A percentile compares a stretch with the other conserved stretches of the same genome.
phyloP scores from a whole-genome alignment of 371 early-diverging fungal genomes.

The Mucor piriformis region DNA sequence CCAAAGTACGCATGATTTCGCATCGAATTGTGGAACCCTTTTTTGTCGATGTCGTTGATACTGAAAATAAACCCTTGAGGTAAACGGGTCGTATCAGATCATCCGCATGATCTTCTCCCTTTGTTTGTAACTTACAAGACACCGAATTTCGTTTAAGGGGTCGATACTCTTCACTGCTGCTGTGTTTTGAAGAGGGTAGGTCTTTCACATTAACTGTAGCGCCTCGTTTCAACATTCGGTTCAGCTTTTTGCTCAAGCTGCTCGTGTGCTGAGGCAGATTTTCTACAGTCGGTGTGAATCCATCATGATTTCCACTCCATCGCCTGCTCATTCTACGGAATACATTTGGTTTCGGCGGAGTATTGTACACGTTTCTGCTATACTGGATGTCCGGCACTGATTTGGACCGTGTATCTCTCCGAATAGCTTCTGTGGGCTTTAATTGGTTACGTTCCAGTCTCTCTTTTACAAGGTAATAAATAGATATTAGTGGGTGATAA shows the following conservation, averaged over 20 bases:
- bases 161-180: neutral
- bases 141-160: neutral
- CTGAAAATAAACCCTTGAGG: conserved; percentile 70
- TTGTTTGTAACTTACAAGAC: neutral
- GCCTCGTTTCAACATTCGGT: conserved; percentile 14
- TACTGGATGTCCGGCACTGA: too few relatives aligned
- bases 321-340: neutral
- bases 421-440: too few relatives aligned
- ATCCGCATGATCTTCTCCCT: conserved; percentile 23
- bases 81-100: conserved; percentile 63
- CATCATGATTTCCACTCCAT: neutral
- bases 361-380: too few relatives aligned
- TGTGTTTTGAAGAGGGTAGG: conserved; percentile 11
- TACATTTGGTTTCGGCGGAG: neutral
- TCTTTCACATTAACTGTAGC: conserved; percentile 9
- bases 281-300: neutral
- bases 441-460: conserved; percentile 55
- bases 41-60: conserved; percentile 66
- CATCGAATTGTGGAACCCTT: conserved; percentile 59
- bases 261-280: too few relatives aligned
- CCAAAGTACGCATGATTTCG: conserved; percentile 53
- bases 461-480: conserved; percentile 84
- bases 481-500: conserved; percentile 73
- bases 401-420: too few relatives aligned
- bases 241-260: neutral